Evolutionary conservation across 768 basidiomycete genomes (phyloP).

Genomic region (Lactarius pseudohatsudake): DNA sequence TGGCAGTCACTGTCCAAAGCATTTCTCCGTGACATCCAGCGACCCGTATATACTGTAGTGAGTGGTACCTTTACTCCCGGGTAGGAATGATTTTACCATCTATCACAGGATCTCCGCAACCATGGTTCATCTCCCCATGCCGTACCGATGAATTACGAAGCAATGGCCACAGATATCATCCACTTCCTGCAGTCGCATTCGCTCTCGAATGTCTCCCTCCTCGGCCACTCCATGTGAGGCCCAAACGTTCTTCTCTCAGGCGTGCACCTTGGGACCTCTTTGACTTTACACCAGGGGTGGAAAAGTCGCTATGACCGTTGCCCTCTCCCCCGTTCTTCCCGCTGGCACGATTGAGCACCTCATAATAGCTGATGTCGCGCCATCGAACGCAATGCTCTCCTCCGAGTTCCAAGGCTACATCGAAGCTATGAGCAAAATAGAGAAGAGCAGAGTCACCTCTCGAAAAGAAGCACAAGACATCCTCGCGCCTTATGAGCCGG

Average conservation of each 20-base stretch:
- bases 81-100: not conserved
- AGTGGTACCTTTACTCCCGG: conserved; percentile 26
- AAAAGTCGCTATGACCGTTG: conserved; percentile 75
- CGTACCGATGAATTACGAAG: conserved; percentile 67
- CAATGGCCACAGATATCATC: conserved; percentile 79
- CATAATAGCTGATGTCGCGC: conserved; percentile 82
- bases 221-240: conserved; percentile 89
- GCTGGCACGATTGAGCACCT: conserved; percentile 49
- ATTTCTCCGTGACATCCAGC: conserved; percentile 59
- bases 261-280: not conserved
- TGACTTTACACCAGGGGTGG: conserved; percentile 63
- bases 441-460: conserved; percentile 53
- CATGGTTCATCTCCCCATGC: conserved; percentile 82
- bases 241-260: not conserved
- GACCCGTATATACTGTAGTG: conserved; percentile 75
- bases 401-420: conserved; percentile 67
- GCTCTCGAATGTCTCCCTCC: conserved; percentile 62
- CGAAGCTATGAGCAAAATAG: conserved; percentile 71
- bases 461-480: conserved; percentile 71
- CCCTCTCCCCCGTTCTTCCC: conserved; percentile 49
- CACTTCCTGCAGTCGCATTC: conserved; percentile 58
- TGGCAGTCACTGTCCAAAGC: conserved; percentile 82
- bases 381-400: conserved; percentile 56
- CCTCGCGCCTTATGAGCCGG: conserved; percentile 61
- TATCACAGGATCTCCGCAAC: conserved; percentile 76